Conservation (phyloP, 768 basidiomycete species). For the Baorangia bicolor region DNA sequence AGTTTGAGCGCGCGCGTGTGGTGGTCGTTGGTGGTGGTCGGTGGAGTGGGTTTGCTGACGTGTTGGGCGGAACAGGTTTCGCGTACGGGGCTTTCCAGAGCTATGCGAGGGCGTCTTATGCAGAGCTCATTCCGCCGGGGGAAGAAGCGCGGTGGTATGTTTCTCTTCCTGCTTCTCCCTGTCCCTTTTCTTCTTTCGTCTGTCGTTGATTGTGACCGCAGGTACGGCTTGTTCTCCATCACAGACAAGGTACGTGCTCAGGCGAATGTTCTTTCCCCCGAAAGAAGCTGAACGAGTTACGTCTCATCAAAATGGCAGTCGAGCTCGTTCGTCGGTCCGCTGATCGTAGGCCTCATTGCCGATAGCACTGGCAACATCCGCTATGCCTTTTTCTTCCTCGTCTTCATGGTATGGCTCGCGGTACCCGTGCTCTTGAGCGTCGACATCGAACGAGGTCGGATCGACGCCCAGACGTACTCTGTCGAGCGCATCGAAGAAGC, state of each 20-base stretch:
- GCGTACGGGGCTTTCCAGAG: slow-evolving; percentile 91
- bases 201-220: slow-evolving; percentile 7
- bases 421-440: slow-evolving; percentile 74
- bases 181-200: background rate
- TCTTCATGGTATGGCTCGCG: slow-evolving; percentile 77
- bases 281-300: background rate
- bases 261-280: background rate
- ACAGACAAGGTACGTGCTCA: slow-evolving; percentile 72
- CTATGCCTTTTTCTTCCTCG: slow-evolving; percentile 85
- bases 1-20: background rate
- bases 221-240: slow-evolving; percentile 82
- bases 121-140: slow-evolving; percentile 80
- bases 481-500: slow-evolving; percentile 1
- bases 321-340: slow-evolving; percentile 87
- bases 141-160: slow-evolving; percentile 88
- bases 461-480: slow-evolving; percentile 44
- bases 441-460: slow-evolving; percentile 62
- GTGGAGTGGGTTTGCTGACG: background rate
- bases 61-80: slow-evolving; percentile 39
- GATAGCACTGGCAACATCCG: slow-evolving; percentile 91
- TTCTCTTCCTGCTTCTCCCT: too few species aligned
- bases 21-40: too few species aligned
- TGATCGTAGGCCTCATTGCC: slow-evolving; percentile 84
- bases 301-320: slow-evolving; percentile 65
- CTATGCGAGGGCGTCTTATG: slow-evolving; percentile 84